Evolutionary conservation across 768 basidiomycete species (phyloP).

Genomic region (Tylopilus felleus): DNA sequence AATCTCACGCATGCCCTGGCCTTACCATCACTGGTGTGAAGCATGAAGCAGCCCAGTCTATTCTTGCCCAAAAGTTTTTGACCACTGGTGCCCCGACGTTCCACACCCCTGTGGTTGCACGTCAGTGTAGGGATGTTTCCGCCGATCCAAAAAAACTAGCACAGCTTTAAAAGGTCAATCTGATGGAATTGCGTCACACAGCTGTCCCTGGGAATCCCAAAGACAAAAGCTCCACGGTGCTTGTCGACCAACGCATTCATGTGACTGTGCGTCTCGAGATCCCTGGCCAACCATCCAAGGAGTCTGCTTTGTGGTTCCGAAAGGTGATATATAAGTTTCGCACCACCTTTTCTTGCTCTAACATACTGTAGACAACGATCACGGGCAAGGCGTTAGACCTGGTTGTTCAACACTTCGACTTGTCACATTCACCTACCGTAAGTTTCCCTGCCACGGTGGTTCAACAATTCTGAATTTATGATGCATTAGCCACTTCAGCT

Average conservation of each 20-base stretch:
- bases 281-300: slow-evolving; percentile 28
- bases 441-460: background rate
- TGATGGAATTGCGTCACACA: slow-evolving; percentile 73
- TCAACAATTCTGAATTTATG: slow-evolving; percentile 15
- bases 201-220: slow-evolving; percentile 63
- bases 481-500: slow-evolving; percentile 44
- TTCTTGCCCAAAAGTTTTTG: slow-evolving; percentile 55
- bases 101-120: slow-evolving; percentile 26
- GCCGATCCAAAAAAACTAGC: slow-evolving; percentile 53
- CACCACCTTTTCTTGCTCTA: background rate
- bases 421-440: slow-evolving; percentile 12
- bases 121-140: slow-evolving; percentile 34
- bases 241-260: slow-evolving; percentile 57
- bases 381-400: slow-evolving; percentile 65
- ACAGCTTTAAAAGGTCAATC: slow-evolving; percentile 53
- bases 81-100: slow-evolving; percentile 11
- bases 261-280: slow-evolving; percentile 41
- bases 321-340: slow-evolving; percentile 47
- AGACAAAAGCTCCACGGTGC: slow-evolving; percentile 44
- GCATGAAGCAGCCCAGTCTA: slow-evolving; percentile 47
- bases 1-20: slow-evolving; percentile 54
- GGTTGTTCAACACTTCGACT: slow-evolving; percentile 29
- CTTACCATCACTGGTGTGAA: slow-evolving; percentile 23
- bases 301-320: slow-evolving; percentile 63
- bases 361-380: slow-evolving; percentile 41